Evolutionary conservation across 495 filamentous ascomycete species (phyloP).

Genomic region (Terfezia claveryi): DNA sequence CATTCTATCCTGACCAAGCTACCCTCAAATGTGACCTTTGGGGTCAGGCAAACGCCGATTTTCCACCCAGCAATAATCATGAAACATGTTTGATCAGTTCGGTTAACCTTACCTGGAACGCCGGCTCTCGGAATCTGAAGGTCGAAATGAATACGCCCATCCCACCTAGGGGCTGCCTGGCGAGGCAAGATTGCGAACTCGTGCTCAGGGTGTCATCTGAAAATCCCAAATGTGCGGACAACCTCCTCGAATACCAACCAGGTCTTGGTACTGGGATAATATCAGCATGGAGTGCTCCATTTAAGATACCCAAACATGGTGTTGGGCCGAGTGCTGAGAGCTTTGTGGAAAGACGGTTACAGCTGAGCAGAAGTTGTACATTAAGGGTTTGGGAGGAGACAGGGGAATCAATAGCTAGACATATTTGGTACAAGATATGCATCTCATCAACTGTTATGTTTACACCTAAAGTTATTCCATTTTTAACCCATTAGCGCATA

Average conservation of each 20-base stretch:
- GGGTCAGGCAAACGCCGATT: not conserved
- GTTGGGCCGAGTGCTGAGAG: slow-evolving; percentile 21
- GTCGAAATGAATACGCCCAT: too few species aligned
- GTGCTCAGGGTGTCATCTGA: too few species aligned
- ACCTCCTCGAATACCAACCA: not conserved
- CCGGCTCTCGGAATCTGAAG: too few species aligned
- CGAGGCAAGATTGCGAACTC: too few species aligned
- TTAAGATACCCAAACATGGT: slow-evolving; percentile 22
- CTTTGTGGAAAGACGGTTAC: slow-evolving; percentile 33
- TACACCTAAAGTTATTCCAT: too few species aligned
- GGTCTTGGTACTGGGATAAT: slow-evolving; percentile 21
- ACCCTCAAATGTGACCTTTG: slow-evolving; percentile 3
- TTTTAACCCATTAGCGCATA: too few species aligned
- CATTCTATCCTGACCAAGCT: slow-evolving; percentile 32
- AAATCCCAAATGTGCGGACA: not conserved
- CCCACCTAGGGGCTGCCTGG: too few species aligned
- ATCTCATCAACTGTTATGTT: too few species aligned
- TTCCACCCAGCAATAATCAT: slow-evolving; percentile 4
- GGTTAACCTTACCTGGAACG: too few species aligned
- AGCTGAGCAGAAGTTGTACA: slow-evolving; percentile 5
- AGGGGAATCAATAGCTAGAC: slow-evolving; percentile 82
- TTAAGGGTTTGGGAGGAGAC: slow-evolving; percentile 63
- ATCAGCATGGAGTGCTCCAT: slow-evolving; percentile 32
- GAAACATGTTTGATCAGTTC: too few species aligned
- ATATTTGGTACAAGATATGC: slow-evolving; percentile 50